Evolutionary conservation across 805 yeast species (phyloP).

Genomic region (Ogataea sp.): DNA sequence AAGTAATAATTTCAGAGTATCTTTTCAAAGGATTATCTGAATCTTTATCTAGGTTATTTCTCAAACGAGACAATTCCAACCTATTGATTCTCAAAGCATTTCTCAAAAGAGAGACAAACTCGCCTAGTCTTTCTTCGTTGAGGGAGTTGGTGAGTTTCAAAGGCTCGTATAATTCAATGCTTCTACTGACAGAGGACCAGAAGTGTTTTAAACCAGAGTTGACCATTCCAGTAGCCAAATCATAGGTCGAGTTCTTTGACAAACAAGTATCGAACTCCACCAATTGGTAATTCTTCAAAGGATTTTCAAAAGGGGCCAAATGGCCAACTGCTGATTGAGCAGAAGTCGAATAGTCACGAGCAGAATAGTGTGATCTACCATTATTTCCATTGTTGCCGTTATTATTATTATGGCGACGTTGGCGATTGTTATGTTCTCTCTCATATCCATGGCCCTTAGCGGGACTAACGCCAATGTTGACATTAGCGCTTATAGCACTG

Average conservation of each 20-base stretch:
- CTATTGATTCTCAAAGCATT: conserved; percentile 50
- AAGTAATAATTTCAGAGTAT: conserved; percentile 34
- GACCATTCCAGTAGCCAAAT: conserved; percentile 26
- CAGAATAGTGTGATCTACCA: not conserved
- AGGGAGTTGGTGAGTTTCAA: conserved; percentile 39
- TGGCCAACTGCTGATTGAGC: no score
- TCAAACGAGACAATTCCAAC: conserved; percentile 40
- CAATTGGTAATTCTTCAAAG: not conserved
- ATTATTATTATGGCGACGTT: not conserved
- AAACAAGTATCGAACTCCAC: conserved; percentile 37
- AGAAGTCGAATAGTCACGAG: not conserved
- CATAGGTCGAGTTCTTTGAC: conserved; percentile 24
- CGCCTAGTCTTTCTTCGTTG: conserved; percentile 33
- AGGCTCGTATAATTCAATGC: conserved; percentile 42
- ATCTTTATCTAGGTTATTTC: conserved; percentile 52
- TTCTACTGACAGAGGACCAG: conserved; percentile 42
- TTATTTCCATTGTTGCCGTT: not conserved
- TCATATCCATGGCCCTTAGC: not conserved
- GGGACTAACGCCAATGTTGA: not conserved
- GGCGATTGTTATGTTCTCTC: not conserved
- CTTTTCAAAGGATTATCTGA: conserved; percentile 40
- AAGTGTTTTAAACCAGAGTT: conserved; percentile 29
- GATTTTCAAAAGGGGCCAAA: no score
- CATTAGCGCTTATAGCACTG: not conserved
- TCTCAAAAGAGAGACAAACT: conserved; percentile 40